phyloP scores from a whole-genome alignment of 139 green algal genomes.

The Gonium pectorale region DNA sequence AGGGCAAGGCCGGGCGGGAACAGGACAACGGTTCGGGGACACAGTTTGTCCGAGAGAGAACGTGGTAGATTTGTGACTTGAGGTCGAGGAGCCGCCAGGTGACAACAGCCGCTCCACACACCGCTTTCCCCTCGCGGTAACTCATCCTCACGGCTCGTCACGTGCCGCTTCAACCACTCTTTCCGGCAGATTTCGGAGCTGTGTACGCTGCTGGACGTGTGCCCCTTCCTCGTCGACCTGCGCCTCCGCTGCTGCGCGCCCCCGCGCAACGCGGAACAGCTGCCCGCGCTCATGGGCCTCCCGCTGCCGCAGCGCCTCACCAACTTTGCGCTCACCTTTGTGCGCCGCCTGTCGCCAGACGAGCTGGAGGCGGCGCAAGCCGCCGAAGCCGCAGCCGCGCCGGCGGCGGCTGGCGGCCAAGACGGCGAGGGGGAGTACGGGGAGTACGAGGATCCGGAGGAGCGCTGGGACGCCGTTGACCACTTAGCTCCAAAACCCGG shows the following conservation, averaged over 20 bases:
- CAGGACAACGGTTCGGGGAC: too few relatives aligned
- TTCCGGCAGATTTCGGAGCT: background rate
- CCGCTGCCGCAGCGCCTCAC: slow-evolving; percentile 37
- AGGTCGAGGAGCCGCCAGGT: too few relatives aligned
- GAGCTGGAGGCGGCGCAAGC: background rate
- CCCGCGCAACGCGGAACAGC: background rate
- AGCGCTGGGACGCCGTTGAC: slow-evolving; percentile 33
- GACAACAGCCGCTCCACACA: too few relatives aligned
- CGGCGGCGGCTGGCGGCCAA: background rate
- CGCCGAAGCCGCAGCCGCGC: background rate
- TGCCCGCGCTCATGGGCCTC: slow-evolving; percentile 9
- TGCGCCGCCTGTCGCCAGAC: background rate
- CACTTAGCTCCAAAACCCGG: slow-evolving; percentile 36
- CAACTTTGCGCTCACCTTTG: slow-evolving; percentile 44
- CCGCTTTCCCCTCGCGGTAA: too few relatives aligned
- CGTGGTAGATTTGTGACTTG: too few relatives aligned
- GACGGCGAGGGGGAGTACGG: slow-evolving; percentile 18
- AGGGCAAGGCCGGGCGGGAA: too few relatives aligned
- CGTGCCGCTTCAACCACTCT: too few relatives aligned
- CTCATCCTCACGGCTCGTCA: too few relatives aligned
- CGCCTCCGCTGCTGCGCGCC: slow-evolving; percentile 35
- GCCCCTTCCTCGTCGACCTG: slow-evolving; percentile 26
- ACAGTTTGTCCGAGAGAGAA: too few relatives aligned
- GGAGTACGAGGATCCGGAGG: slow-evolving; percentile 43
- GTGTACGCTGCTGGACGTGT: slow-evolving; percentile 23